Evolutionary conservation across 208 protist species (phyloP), one percentile per base, ranked within the genome.

Genomic region (Leishmania aethiopica): DNA sequence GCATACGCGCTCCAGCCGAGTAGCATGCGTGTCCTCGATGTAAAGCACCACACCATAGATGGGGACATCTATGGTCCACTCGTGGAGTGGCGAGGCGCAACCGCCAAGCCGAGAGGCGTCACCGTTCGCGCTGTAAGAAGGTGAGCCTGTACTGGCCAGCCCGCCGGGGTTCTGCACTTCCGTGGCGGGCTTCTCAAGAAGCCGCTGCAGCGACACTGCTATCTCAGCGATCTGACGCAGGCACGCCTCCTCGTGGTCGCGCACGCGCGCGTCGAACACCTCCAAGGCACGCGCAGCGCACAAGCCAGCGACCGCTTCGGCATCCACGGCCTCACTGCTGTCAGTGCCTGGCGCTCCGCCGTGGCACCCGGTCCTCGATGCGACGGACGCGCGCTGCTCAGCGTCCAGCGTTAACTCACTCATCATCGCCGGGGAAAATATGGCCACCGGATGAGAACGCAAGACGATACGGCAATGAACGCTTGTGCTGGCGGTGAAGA

Each of bases 1-100:
- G 11, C 55, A 53, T 25, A 85, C 82, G 2, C 53, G 69, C 71
- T 77, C 62, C 13, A 85, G 77, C 32, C 82, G 82, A 37, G 82
- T 85, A 0, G 77, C 62, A 32, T 81, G 82, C 10, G 79, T 82
- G 77, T 85, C 82, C 57, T 85, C 77, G 37, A 85, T 67, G 64
- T 45, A 47, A n/a, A 85, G 70, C 1, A 66, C 72, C 8, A 85
- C 82, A 69, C 82, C 77, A 59, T 85, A 85, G 53, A 85, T 47
- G 17, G 82, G 82, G 8, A 85, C 72, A 28, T 79, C 51, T 57
- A 85, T 66, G 42, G 72, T 66, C 53, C 73, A 40, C 55, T 60
- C 67, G 45, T 55, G n/a, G 22, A 74, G 70, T 6, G 49, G 51
- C 62, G 28, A 62, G 37, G 13, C 37, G 10, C 40, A 55, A 32